Conservation (phyloP, 2,329 filamentous ascomycete genomes). For the Colletotrichum sp. region DNA sequence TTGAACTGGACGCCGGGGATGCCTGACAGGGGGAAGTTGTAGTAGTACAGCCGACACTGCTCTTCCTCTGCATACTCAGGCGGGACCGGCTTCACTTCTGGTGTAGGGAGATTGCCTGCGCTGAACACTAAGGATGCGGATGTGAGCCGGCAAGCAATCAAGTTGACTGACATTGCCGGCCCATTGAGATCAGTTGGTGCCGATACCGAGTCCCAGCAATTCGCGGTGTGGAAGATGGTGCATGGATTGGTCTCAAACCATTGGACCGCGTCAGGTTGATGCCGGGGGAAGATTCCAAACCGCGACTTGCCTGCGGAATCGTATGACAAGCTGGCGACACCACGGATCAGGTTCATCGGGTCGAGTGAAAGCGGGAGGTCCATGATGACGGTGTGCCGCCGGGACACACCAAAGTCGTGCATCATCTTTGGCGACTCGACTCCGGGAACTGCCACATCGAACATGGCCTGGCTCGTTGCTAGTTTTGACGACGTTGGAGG, state of each 20-base stretch:
- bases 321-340: slow-evolving; percentile 63
- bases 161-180: slow-evolving; percentile 53
- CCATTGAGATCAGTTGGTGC: background rate
- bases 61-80: slow-evolving; percentile 58
- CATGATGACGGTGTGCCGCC: slow-evolving; percentile 67
- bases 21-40: slow-evolving; percentile 57
- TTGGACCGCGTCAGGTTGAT: slow-evolving; percentile 57
- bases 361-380: slow-evolving; percentile 72
- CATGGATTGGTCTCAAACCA: slow-evolving; percentile 74
- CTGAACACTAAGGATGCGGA: slow-evolving; percentile 69
- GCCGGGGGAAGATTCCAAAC: slow-evolving; percentile 72
- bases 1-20: slow-evolving; percentile 23
- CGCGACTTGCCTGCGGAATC: slow-evolving; percentile 61
- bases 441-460: slow-evolving; percentile 64
- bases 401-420: slow-evolving; percentile 77
- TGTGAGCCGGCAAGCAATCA: slow-evolving; percentile 71
- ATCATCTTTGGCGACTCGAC: slow-evolving; percentile 72
- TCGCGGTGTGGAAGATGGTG: slow-evolving; percentile 75
- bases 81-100: slow-evolving; percentile 37
- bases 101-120: slow-evolving; percentile 65
- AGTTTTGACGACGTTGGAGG: slow-evolving; percentile 17
- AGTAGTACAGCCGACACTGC: slow-evolving; percentile 74
- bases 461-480: slow-evolving; percentile 24
- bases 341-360: slow-evolving; percentile 63
- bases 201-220: slow-evolving; percentile 64